Conservation (phyloP, 2,329 filamentous ascomycete genomes). For the Colletotrichum trifolii region DNA sequence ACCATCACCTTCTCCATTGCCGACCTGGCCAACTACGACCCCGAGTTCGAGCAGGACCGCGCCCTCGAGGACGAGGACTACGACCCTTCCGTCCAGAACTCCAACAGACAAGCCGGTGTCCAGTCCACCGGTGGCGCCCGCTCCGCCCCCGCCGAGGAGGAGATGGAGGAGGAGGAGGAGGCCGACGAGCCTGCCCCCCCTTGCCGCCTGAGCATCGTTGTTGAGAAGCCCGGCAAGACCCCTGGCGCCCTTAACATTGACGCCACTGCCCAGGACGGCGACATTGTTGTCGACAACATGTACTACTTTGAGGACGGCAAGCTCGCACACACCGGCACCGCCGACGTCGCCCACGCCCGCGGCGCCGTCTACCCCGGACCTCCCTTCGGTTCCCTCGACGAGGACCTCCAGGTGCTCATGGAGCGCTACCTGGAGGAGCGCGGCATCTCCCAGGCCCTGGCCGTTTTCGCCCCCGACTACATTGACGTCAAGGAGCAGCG, state of each 20-base stretch:
- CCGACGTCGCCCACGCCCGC: conserved; percentile 81
- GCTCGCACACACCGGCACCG: conserved; percentile 78
- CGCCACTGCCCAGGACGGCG: conserved; percentile 85
- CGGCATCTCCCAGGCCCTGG: conserved; percentile 87
- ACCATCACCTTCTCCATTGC: conserved; percentile 86
- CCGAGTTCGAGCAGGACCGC: conserved; percentile 67
- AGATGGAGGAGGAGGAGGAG: conserved; percentile 59
- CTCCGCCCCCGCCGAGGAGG: conserved; percentile 65
- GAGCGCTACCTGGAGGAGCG: conserved; percentile 96
- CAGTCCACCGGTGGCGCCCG: conserved; percentile 63
- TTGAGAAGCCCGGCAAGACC: conserved; percentile 83
- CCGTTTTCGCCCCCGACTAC: conserved; percentile 93
- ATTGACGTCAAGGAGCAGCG: conserved; percentile 98
- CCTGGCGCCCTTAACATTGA: conserved; percentile 85
- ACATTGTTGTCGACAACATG: conserved; percentile 89
- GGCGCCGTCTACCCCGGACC: conserved; percentile 89
- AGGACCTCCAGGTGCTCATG: conserved; percentile 91
- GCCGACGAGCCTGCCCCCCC: conserved; percentile 73
- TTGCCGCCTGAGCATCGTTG: conserved; percentile 83
- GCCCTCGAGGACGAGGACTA: conserved; percentile 64
- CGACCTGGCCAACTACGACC: conserved; percentile 77
- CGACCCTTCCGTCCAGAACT: conserved; percentile 58
- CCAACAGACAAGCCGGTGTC: conserved; percentile 65
- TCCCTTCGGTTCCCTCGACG: conserved; percentile 92
- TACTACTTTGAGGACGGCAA: conserved; percentile 85